Evolutionary conservation across 169 alveolate genomes (phyloP), one percentile per base, ranked within the genome.

Genomic region (Cryptosporidium baileyi): DNA sequence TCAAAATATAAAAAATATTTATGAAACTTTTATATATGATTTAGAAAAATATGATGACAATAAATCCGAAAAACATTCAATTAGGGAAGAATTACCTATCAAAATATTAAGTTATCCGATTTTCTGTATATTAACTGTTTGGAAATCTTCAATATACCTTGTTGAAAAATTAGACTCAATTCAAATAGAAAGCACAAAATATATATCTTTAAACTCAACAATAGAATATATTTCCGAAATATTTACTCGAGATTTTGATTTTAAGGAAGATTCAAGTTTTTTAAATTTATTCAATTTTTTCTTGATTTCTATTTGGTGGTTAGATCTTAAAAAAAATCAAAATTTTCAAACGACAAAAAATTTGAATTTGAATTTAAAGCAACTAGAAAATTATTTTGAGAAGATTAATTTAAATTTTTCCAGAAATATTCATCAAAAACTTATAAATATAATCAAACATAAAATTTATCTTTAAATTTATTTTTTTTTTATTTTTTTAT

Each of bases 281-380:
- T 32, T 45, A 19, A 65, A 44, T 24, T 28, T 65, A 24, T 49
- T 34, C 15, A 65, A 4, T 24, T 65, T 65, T 44, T 22, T 47
- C 11, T 6, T 47, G 3, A 19, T 51, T 32, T 65, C 81, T 32
- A 28, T 65, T 24, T 65, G 36, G 63, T 65, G 63, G 63, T 26
- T 65, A 41, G 8, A 19, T 11, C 13, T 43, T 22, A 17, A 8
- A 19, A 41, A 43, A n/a, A n/a, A n/a, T n/a, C n/a, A n/a, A n/a
- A n/a, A n/a, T n/a, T n/a, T n/a, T n/a, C n/a, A n/a, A n/a, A n/a
- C n/a, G n/a, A n/a, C n/a, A n/a, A n/a, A n/a, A n/a, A n/a, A n/a
- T n/a, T n/a, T n/a, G n/a, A n/a, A n/a, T n/a, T n/a, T n/a, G n/a
- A n/a, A n/a, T n/a, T n/a, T n/a, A n/a, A n/a, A n/a, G n/a, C n/a